Conservation (phyloP, 805 yeast genomes). For the Jamesozyma hellenica region DNA sequence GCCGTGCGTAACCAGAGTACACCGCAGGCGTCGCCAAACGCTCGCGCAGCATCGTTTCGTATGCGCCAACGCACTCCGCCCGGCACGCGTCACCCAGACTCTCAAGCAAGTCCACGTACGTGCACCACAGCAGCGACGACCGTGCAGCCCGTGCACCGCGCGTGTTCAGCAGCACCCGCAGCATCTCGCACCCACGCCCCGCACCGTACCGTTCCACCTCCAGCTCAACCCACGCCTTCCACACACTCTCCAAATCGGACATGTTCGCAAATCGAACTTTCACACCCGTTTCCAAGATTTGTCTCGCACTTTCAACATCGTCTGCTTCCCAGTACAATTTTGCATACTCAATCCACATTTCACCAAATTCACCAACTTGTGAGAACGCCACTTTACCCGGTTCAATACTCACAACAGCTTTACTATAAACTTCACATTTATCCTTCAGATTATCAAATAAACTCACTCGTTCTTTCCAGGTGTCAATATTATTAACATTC, state of each 20-base stretch:
- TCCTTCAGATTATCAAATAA: conserved; percentile 34
- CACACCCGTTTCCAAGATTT: conserved; percentile 52
- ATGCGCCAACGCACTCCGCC: too few species aligned
- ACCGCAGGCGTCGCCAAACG: conserved; percentile 36
- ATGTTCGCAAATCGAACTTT: conserved; percentile 57
- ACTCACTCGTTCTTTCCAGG: conserved; percentile 58
- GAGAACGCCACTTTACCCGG: conserved; percentile 37
- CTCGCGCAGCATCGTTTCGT: too few species aligned
- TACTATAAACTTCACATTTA: conserved; percentile 41
- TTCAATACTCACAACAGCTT: conserved; percentile 57
- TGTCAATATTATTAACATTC: conserved; percentile 48
- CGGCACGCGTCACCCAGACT: too few species aligned
- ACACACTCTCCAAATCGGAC: conserved; percentile 58
- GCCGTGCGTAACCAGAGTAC: conserved; percentile 51
- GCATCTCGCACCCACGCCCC: conserved; percentile 34
- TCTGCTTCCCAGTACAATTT: conserved; percentile 45
- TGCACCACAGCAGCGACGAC: too few species aligned
- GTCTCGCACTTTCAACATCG: conserved; percentile 50
- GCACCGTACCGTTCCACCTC: conserved; percentile 47
- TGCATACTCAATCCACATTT: conserved; percentile 67
- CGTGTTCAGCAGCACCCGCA: conserved; percentile 11
- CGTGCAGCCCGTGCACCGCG: conserved; percentile 10
- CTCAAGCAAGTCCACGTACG: too few species aligned
- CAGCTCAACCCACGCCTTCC: conserved; percentile 68
- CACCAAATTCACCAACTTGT: conserved; percentile 36